Percentiles rank a stretch among this genome's conserved stretches.
Evolutionary conservation across 2,329 filamentous ascomycete species (phyloP).

Genomic region (Ascochyta fabae): DNA sequence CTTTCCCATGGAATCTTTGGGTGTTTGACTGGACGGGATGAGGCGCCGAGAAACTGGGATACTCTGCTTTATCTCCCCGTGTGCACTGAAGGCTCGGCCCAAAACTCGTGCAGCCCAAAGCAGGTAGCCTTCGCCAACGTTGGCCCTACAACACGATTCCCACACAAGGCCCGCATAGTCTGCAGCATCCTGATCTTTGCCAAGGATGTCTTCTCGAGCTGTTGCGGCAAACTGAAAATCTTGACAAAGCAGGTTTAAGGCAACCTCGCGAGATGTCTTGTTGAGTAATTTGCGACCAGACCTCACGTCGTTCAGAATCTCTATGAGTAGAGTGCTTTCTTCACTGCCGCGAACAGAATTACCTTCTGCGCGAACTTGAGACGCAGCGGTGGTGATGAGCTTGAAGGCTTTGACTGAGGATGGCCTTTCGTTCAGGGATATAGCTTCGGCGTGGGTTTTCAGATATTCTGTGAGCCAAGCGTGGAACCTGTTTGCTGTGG

Average conservation of each 20-base stretch:
- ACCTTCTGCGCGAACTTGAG: conserved; percentile 69
- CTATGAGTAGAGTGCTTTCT: conserved; percentile 82
- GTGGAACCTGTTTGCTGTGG: conserved; percentile 77
- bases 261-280: conserved; percentile 70
- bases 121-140: conserved; percentile 72
- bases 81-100: conserved; percentile 74
- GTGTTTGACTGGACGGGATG: conserved; percentile 24
- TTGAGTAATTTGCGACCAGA: conserved; percentile 70
- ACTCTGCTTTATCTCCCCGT: conserved; percentile 66
- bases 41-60: conserved; percentile 35
- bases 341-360: conserved; percentile 72
- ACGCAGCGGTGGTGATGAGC: conserved; percentile 72
- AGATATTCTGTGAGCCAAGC: conserved; percentile 78
- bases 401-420: conserved; percentile 63
- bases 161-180: conserved; percentile 72
- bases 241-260: conserved; percentile 74
- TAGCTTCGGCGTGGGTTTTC: conserved; percentile 53
- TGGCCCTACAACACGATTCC: conserved; percentile 73
- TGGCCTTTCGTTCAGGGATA: conserved; percentile 26
- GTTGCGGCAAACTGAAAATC: conserved; percentile 71
- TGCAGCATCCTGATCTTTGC: conserved; percentile 68
- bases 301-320: conserved; percentile 76
- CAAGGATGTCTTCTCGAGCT: conserved; percentile 70
- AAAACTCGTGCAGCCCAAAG: conserved; percentile 86
- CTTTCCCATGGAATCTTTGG: conserved; percentile 36